Conservation (phyloP, 2,329 filamentous ascomycete species). For the Diaporthe humulicola region DNA sequence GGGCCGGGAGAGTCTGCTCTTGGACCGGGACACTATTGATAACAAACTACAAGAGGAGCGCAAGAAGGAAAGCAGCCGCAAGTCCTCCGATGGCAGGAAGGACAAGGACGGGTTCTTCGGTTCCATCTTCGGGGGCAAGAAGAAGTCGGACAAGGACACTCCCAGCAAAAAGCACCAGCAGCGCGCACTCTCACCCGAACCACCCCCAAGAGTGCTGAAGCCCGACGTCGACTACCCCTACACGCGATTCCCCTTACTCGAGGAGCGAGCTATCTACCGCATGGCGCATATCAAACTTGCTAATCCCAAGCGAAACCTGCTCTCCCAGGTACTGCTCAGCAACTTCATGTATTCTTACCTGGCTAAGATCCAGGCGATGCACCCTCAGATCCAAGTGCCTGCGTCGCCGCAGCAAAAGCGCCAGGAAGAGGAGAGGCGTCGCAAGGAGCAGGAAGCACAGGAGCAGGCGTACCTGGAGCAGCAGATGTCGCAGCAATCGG, state of each 20-base stretch:
- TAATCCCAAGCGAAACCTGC: conserved; percentile 91
- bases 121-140: conserved; percentile 93
- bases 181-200: conserved; percentile 84
- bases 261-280: conserved; percentile 96
- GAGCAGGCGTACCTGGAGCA: conserved; percentile 59
- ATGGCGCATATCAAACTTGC: conserved; percentile 99
- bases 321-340: conserved; percentile 95
- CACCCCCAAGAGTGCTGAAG: conserved; percentile 75
- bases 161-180: conserved; percentile 80
- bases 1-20: conserved; percentile 84
- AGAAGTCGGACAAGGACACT: conserved; percentile 83
- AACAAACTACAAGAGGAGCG: conserved; percentile 83
- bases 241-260: conserved; percentile 93
- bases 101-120: conserved; percentile 96
- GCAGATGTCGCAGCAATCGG: conserved; percentile 51
- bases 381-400: conserved; percentile 94
- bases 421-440: conserved; percentile 60
- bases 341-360: conserved; percentile 99
- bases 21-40: conserved; percentile 83
- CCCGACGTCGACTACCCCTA: conserved; percentile 96
- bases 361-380: conserved; percentile 98
- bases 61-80: conserved; percentile 83
- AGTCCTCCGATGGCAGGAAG: conserved; percentile 82
- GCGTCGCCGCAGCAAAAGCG: conserved; percentile 73
- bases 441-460: conserved; percentile 60